Base-by-base conservation (phyloP, 2,329 filamentous ascomycete species). In the Talaromyces albobiverticillius region DNA sequence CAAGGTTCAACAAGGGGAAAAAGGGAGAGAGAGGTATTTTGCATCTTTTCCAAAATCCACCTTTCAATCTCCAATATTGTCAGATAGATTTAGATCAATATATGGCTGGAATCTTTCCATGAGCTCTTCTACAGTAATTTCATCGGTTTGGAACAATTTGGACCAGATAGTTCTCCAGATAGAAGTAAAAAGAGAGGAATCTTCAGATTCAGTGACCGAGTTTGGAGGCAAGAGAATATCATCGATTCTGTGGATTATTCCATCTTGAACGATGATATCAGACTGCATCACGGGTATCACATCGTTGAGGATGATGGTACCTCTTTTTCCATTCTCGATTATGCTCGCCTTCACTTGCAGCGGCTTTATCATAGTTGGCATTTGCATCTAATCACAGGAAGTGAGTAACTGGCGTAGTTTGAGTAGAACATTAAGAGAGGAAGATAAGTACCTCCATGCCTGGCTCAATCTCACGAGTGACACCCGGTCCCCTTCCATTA, bases 241-340 rank as follows among this genome's bases (percentile, higher is more conserved):
- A n/a, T 47, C 45, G n/a, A 47, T 29, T 34, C n/a, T 20, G 29
- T 47, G 45, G 26, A 47, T 36, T 22, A 47, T 29, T 34, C 45
- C 45, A 34, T 47, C 45, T n/a, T 47, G 45, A 34, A 47, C 45
- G 8, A 47, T 29, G 11, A 47, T 47, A 36, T 47, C 45, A n/a
- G 45, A 22, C n/a, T 47, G 45, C n/a, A 18, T 23, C 11, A 47
- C 45, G 14, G 31, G 29, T 20, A 47, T 22, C 8, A 20, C 45
- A 34, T 36, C 45, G 9, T 47, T 47, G n/a, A 47, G 13, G 20
- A 8, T 29, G 9, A 47, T 16, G 8, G 8, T 16, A 7, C 45
- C 18, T 9, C 29, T 26, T 3, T 34, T 13, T 36, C 9, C 20
- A 36, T 47, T 14, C 18, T 34, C n/a, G 18, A 34, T 14, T 7